Evolutionary conservation across 345 rosid genomes (phyloP), one percentile per base, ranked within the genome.

Genomic region (Salix brachista): DNA sequence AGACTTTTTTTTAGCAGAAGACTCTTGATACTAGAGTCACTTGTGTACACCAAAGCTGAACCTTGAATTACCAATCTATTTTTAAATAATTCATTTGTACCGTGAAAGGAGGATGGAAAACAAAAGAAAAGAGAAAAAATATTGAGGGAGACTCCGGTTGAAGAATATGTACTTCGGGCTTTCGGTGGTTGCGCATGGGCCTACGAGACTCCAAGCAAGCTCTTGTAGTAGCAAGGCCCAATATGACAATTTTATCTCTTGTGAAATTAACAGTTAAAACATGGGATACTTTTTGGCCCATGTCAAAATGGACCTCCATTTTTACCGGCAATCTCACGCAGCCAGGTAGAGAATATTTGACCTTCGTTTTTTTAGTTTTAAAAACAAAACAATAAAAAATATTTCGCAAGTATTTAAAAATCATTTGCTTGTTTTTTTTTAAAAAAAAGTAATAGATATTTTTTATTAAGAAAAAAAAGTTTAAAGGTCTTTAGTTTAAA

Each of bases 41-140:
- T 18, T 5, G 23, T 18, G 8, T 2, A 7, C 23, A 52, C n/a
- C 23, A 6, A 5, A 54, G 60, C 23, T 54, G 8, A 54, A 54
- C 23, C 60, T 54, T 6, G 10, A 54, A 54, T 2, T 54, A 19
- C 10, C 60, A 10, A 2, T 6, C 9, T 21, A 19, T 54, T 52
- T 52, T 18, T 18, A 52, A 52, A 54, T 2, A 54, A 7, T 54
- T 54, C 23, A 8, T 54, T 21, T 21, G 3, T 19, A 8, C 3
- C 2, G 10, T 54, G 23, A 7, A 54, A 19, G 2, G 23, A 21
- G 60, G 60, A 54, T 8, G 21, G 25, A 8, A 2, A 0, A 2
- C 0, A 6, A 18, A 6, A 8, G 36, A 8, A 2, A 2, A 3
- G n/a, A 2, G 23, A 9, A 30, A 19, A 8, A 0, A 1, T n/a